A percentile compares a stretch with the other conserved stretches of the same genome.
These are phyloP conservation scores for Fagus sylvatica DNA, from an alignment of 306 rosid genomes.

Conservation along the genomic window DNA sequence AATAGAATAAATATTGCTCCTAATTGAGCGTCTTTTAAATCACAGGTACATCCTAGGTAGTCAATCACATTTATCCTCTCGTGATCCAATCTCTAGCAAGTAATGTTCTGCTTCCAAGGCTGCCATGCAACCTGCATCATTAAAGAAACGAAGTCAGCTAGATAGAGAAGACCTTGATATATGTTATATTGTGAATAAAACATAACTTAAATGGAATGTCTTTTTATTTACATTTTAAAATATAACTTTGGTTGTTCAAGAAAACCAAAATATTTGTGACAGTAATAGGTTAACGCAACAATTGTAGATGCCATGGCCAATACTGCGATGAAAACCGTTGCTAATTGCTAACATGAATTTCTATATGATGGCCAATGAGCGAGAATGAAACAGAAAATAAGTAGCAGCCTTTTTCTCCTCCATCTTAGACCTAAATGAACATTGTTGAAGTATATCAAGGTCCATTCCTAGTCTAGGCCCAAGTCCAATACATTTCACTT, in stretches of 20 bases:
- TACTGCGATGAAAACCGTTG: conserved; percentile 17
- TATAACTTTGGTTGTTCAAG: background rate
- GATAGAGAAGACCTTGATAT: background rate
- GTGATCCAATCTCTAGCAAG: conserved; percentile 66
- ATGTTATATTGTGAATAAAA: background rate
- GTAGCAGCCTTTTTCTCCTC: background rate
- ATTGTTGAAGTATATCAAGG: too few relatives aligned
- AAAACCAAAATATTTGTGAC: background rate
- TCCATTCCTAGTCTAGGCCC: too few relatives aligned
- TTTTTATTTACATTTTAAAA: background rate
- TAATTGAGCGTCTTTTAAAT: conserved; percentile 25
- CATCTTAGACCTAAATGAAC: too few relatives aligned
- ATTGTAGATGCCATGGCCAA: background rate
- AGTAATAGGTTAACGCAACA: background rate
- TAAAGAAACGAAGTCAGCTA: background rate
- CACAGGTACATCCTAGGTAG: conserved; percentile 7
- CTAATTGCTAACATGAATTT: conserved; percentile 6
- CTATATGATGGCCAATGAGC: background rate
- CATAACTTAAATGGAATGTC: background rate
- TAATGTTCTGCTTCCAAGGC: conserved; percentile 89
- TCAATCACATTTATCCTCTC: conserved; percentile 61
- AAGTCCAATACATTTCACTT: too few relatives aligned
- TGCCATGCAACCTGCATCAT: conserved; percentile 85
- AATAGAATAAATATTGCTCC: conserved; percentile 46
- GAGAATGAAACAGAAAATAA: background rate